Evolutionary conservation across 352 stramenopile genomes (phyloP).

Genomic region (Globisporangium sylvaticum): DNA sequence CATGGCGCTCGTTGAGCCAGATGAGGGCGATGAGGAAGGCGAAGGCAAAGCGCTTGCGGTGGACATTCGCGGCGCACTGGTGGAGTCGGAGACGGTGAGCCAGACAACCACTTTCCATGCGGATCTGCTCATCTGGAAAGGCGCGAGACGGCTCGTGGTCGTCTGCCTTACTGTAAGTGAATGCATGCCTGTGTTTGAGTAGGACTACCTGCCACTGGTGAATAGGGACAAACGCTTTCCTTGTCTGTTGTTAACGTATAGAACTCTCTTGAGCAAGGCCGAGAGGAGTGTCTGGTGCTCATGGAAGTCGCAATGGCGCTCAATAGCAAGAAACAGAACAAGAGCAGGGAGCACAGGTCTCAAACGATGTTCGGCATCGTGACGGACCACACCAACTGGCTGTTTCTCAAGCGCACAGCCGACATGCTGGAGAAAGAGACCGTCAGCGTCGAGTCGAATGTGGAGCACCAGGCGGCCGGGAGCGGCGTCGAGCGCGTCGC

Average conservation of each 20-base stretch:
- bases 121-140: neutral
- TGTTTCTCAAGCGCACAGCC: neutral
- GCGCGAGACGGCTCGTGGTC: neutral
- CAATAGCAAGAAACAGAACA: neutral
- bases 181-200: neutral
- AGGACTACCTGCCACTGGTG: neutral
- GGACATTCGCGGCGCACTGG: neutral
- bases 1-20: neutral
- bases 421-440: neutral
- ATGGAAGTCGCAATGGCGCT: neutral
- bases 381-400: neutral
- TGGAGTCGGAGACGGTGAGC: neutral
- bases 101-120: neutral
- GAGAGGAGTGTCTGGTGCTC: neutral
- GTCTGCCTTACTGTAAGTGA: neutral
- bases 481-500: neutral
- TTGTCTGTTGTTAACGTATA: neutral
- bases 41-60: neutral
- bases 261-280: neutral
- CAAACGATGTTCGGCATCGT: neutral
- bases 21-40: neutral
- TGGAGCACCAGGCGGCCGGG: neutral
- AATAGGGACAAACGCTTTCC: neutral
- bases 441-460: neutral
- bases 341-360: neutral